Base-by-base conservation (phyloP, 1,284 basidiomycete species). In the Coniferiporia weirii region DNA sequence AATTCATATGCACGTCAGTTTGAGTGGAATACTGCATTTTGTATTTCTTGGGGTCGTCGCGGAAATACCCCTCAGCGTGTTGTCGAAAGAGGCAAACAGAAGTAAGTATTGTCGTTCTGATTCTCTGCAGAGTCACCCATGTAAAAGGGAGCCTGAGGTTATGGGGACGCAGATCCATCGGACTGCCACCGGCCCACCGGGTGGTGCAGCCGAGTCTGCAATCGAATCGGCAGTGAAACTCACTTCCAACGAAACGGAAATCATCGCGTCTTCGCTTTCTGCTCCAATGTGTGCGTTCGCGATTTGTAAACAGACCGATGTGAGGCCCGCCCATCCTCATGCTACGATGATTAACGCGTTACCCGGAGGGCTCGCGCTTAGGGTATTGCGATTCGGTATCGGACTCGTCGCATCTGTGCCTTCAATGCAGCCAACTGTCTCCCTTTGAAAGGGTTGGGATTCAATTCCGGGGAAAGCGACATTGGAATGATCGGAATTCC, bases 191-290 rank as follows among this genome's bases (percentile, higher is more conserved):
- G 35, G n/a, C 27, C n/a, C 27, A 12, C 36, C 49, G 49, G 34
- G 22, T 32, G 27, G 49, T 6, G 17, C 13, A 10, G 15, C 32
- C 35, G 17, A 27, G 9, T 12, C n/a, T 5, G n/a, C 49, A 10
- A 35, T 47, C 19, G 32, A 12, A n/a, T 27, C 12, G 10, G 35
- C 17, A 34, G n/a, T 34, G 27, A 4, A 17, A 19, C 49, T 27
- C 19, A 51, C 36, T 40, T 57, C 35, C 17, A 57, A 17, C 17
- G 47, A 44, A n/a, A 57, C 49, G 17, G 17, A 44, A 13, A 57
- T 27, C 32, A 50, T 17, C 19, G 4, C 36, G 38, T 5, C 32
- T 4, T 57, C 48, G 15, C 52, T 27, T 15, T 43, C 56, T 17
- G 56, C 48, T 34, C 40, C 36, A 5, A 57, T 27, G 20, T 15